Conservation (phyloP, 805 yeast species). For the Saturnispora sekii region DNA sequence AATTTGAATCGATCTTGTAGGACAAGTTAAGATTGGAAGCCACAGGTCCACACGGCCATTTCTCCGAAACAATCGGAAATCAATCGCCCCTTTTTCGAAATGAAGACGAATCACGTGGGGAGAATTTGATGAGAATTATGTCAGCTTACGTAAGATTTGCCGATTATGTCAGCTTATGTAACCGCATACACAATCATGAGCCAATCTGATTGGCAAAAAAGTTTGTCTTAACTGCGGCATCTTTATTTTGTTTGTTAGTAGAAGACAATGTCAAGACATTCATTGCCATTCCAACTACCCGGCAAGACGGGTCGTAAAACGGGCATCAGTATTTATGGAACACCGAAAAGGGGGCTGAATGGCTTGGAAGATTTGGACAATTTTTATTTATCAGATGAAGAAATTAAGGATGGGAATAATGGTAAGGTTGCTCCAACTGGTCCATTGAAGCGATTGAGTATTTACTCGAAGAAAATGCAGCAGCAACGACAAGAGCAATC, state of each 20-base stretch:
- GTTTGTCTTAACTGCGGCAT: too few relatives aligned
- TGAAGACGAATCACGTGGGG: too few relatives aligned
- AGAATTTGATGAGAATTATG: too few relatives aligned
- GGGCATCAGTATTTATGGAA: conserved; percentile 33
- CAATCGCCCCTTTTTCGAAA: too few relatives aligned
- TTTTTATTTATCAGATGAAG: conserved; percentile 46
- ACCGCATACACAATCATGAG: too few relatives aligned
- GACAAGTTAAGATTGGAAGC: too few relatives aligned
- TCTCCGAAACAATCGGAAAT: too few relatives aligned
- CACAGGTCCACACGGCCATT: too few relatives aligned
- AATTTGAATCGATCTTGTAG: too few relatives aligned
- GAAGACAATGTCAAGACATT: conserved; percentile 2
- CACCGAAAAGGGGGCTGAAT: conserved; percentile 43
- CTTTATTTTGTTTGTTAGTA: background rate
- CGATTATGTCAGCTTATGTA: too few relatives aligned
- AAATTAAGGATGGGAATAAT: conserved; percentile 19
- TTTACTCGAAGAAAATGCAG: background rate
- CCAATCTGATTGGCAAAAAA: too few relatives aligned
- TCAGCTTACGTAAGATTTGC: too few relatives aligned
- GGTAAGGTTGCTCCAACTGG: conserved; percentile 1
- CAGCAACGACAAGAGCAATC: background rate
- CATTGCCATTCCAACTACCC: conserved; percentile 15
- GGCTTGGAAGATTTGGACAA: conserved; percentile 65
- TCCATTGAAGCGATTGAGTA: conserved; percentile 10
- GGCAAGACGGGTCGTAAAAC: conserved; percentile 61